Conservation (phyloP, 768 basidiomycete species). For the Guyanaporus albipodus region DNA sequence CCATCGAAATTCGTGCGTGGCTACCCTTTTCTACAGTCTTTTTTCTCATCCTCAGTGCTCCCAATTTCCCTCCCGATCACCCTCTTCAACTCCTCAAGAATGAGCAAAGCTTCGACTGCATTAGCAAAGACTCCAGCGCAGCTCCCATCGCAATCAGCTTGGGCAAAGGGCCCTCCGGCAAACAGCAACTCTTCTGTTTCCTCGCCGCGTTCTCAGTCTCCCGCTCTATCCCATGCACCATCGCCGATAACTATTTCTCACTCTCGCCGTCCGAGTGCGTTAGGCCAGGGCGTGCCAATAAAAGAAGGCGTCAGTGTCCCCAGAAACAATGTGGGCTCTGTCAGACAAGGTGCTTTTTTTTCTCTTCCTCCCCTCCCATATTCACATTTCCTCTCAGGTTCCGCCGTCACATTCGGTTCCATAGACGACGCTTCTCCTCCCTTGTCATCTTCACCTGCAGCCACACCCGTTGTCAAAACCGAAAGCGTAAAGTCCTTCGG, state of each 20-base stretch:
- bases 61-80: constrained; percentile 2
- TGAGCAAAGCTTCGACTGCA: constrained; percentile 88
- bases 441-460: constrained; percentile 80
- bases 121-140: constrained; percentile 69
- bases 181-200: constrained; percentile 44
- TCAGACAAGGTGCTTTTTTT: constrained; percentile 44
- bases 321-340: constrained; percentile 55
- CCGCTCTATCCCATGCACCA: constrained; percentile 51
- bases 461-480: constrained; percentile 57
- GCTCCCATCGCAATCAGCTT: constrained; percentile 82
- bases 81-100: constrained; percentile 46
- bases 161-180: constrained; percentile 85
- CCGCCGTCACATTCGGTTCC: constrained; percentile 82
- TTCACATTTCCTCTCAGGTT: constrained; percentile 37
- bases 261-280: constrained; percentile 73
- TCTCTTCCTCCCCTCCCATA: constrained; percentile 2
- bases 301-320: constrained; percentile 78
- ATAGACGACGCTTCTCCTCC: constrained; percentile 77
- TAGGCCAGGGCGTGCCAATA: constrained; percentile 67
- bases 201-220: constrained; percentile 75
- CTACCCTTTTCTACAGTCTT: neutral
- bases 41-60: neutral
- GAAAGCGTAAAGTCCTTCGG: constrained; percentile 82
- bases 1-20: constrained; percentile 42
- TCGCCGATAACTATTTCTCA: constrained; percentile 53